These are phyloP conservation scores for Durusdinium trenchii DNA, from an alignment of 73 alveolate genomes.

Conservation along the genomic window DNA sequence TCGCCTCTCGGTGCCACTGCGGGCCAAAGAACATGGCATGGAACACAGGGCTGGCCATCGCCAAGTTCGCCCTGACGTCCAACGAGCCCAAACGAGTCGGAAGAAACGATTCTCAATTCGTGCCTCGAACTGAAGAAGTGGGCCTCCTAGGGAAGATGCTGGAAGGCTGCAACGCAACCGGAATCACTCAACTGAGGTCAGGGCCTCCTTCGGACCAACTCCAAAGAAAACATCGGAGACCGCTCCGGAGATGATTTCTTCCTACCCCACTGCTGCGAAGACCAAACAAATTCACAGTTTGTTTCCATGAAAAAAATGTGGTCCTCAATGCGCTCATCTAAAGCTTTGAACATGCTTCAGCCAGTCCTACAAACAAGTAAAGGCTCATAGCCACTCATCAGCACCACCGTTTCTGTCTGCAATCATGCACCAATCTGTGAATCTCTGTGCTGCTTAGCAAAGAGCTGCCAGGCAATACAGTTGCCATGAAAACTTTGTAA, in stretches of 20 bases:
- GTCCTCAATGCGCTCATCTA: conserved; percentile 64
- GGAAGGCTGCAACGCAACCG: not conserved
- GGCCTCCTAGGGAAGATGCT: not conserved
- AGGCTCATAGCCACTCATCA: too few relatives aligned
- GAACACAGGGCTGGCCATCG: conserved; percentile 92
- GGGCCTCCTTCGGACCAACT: conserved; percentile 66
- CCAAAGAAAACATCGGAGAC: conserved; percentile 76
- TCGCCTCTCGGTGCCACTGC: conserved; percentile 81
- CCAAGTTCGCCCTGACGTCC: conserved; percentile 57
- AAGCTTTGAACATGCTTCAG: conserved; percentile 68
- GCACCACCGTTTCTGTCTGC: too few relatives aligned
- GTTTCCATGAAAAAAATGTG: not conserved
- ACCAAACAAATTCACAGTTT: not conserved
- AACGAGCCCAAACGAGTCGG: not conserved
- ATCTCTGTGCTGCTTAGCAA: too few relatives aligned
- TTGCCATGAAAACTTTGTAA: too few relatives aligned
- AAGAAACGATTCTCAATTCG: not conserved
- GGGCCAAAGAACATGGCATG: conserved; percentile 92
- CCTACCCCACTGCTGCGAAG: not conserved
- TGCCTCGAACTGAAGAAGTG: conserved; percentile 52
- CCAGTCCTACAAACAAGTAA: too few relatives aligned
- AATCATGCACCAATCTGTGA: too few relatives aligned
- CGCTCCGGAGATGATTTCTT: conserved; percentile 34
- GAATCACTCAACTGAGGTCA: not conserved
- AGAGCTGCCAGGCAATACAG: too few relatives aligned